phyloP scores from a whole-genome alignment of 352 stramenopile genomes.

The Globisporangium carolinianum region DNA sequence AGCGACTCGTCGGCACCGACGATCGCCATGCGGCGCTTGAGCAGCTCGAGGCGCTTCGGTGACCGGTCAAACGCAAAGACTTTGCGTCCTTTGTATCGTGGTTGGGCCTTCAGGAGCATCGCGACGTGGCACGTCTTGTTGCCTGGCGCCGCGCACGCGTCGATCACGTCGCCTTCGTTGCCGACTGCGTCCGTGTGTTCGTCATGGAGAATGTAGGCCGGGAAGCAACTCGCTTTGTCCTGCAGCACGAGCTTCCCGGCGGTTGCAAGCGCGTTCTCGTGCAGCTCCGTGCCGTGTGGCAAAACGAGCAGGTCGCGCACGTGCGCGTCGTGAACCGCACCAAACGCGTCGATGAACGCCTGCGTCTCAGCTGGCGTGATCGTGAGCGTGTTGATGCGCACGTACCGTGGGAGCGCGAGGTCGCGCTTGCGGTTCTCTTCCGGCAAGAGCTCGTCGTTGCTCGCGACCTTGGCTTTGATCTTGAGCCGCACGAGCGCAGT shows the following conservation, averaged over 20 bases:
- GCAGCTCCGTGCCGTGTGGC: conserved; percentile 79
- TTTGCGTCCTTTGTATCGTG: conserved; percentile 45
- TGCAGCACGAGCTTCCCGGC: conserved; percentile 90
- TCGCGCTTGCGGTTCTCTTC: conserved; percentile 72
- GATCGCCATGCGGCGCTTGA: conserved; percentile 85
- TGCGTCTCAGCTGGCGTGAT: conserved; percentile 35
- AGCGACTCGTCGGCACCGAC: conserved; percentile 60
- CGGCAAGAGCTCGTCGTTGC: conserved; percentile 71
- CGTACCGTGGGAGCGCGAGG: conserved; percentile 79
- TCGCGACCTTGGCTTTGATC: conserved; percentile 70
- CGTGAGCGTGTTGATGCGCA: conserved; percentile 91
- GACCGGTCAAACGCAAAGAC: conserved; percentile 95
- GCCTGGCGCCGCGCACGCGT: conserved; percentile 96
- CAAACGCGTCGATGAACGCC: conserved; percentile 41
- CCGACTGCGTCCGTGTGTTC: conserved; percentile 38
- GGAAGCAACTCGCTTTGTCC: conserved; percentile 98
- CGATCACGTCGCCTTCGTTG: conserved; percentile 85
- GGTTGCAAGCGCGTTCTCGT: conserved; percentile 77
- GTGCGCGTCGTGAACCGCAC: conserved; percentile 72
- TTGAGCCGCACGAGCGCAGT: conserved; percentile 74
- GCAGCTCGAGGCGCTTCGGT: conserved; percentile 76
- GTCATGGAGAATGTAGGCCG: conserved; percentile 89
- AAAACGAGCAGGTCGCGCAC: conserved; percentile 90
- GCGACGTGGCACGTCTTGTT: conserved; percentile 99
- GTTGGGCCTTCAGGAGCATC: conserved; percentile 80